Evolutionary conservation across 75 land plant genomes (phyloP), one percentile per base, ranked within the genome.

Genomic region (Selaginella moellendorffii): DNA sequence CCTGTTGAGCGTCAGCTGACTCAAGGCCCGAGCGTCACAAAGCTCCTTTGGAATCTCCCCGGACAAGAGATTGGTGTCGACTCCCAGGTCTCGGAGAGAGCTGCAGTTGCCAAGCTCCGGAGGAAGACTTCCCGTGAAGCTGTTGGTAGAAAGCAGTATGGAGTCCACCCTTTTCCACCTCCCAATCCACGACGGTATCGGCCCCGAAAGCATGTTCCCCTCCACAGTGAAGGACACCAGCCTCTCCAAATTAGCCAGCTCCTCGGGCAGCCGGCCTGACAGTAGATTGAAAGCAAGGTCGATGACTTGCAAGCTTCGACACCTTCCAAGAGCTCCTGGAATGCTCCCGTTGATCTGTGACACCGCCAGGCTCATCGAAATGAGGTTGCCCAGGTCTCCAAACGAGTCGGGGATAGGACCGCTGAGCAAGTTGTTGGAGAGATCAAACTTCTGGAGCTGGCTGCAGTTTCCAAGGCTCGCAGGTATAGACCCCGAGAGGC

Each of bases 241-340:
- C 5, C 5, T 36, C 46, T 36, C 46, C 5, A 79, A 72, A 20
- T 29, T 19, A 8, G 30, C 74, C 70, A 88, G 61, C 52, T 71
- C 54, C 8, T 19, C 54, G 12, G 95, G 86, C 20, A 88, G 71
- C 18, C 76, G 72, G 17, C 95, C 90, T 56, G 80, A 71, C 24
- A 90, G 71, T 64, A 22, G 2, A 72, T 90, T 90, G 24, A 70
- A 77, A 53, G 77, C 65, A 46, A 90, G 74, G 30, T 78, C 75
- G 36, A 90, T 64, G 28, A 61, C 62, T 19, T 56, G 59, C 59
- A 56, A 19, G 19, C 24, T 56, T 2, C 9, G 5, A 21, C 59
- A 56, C n/a, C n/a, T 56, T 19, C 59, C 59, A 21, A 56, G 8
- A 21, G 24, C 8, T 9, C 59, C 19, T 2, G 59, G 59, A 21